Evolutionary conservation across 2,329 filamentous ascomycete species (phyloP), one percentile per base, ranked within the genome.

Genomic region (Fusarium kyushuense): DNA sequence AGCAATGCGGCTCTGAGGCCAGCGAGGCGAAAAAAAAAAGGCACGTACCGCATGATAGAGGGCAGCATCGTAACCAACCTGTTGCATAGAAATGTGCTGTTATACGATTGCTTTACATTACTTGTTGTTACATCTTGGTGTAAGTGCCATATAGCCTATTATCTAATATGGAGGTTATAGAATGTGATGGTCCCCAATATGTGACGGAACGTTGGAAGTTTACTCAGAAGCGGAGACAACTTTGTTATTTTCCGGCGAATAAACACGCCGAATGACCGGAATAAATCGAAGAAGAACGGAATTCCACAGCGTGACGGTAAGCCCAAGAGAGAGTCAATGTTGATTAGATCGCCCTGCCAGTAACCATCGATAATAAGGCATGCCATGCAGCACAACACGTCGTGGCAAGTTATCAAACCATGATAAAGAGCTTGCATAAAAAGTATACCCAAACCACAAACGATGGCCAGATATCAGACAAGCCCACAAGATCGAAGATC

Each of bases 1-100:
- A 56, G 67, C 49, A 52, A 70, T 74, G 70, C 65, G 72, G 72
- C 72, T 74, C 70, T 70, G 69, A 74, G 65, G 56, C 58, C 71
- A 72, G 60, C 68, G 40, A 43, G 38, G 27, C n/a, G 23, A 7
- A 25, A 27, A 27, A 36, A 57, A 43, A 51, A 55, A 47, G 49
- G 42, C 58, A 68, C 52, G 59, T 70, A 65, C 67, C 54, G 48
- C 19, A 59, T 47, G 40, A 60, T 54, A 58, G 52, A 40, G n/a
- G 23, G 40, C 33, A 40, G 32, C 33, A n/a, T 51, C 21, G 32
- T 41, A 16, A 52, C 54, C 59, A 36, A 19, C n/a, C 19, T 11
- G 35, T 19, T 38, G 52, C 23, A 35, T 38, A 52, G 17, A 41
- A 13, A 58, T 17, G 25, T 43, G 29, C 36, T 38, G n/a, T n/a